Evolutionary conservation across 352 stramenopile species (phyloP).

Genomic region (Sclerospora graminicola): DNA sequence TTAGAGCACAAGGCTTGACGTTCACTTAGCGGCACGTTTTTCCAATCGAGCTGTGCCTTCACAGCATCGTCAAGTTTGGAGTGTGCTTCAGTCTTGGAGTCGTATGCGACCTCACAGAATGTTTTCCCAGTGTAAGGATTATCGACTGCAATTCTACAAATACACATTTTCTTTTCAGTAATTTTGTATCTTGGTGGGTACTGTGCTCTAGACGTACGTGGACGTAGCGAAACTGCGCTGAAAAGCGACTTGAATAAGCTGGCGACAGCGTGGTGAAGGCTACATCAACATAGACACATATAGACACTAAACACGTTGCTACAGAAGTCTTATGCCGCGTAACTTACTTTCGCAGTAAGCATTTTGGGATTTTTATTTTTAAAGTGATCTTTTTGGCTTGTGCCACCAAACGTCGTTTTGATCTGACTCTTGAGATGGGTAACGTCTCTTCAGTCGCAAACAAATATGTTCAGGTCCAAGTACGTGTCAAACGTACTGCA

Average conservation of each 20-base stretch:
- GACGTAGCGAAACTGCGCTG: conserved; percentile 25
- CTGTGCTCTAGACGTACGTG: conserved; percentile 12
- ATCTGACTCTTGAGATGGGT: not conserved
- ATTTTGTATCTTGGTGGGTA: not conserved
- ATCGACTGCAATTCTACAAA: conserved; percentile 47
- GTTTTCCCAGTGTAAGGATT: conserved; percentile 67
- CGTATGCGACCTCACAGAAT: conserved; percentile 48
- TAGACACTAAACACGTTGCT: too few species aligned
- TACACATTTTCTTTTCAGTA: not conserved
- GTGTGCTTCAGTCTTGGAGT: conserved; percentile 42
- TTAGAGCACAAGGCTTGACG: conserved; percentile 53
- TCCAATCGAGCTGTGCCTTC: conserved; percentile 49
- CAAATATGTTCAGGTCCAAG: too few species aligned
- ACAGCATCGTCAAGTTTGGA: conserved; percentile 47
- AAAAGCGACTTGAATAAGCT: conserved; percentile 5
- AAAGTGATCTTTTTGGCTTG: conserved; percentile 12
- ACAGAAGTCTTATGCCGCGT: not conserved
- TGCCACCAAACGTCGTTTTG: conserved; percentile 12
- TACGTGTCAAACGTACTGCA: too few species aligned
- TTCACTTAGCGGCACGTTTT: conserved; percentile 39
- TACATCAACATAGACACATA: conserved; percentile 1
- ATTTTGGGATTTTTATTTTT: too few species aligned
- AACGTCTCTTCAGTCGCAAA: too few species aligned
- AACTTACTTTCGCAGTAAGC: conserved; percentile 9
- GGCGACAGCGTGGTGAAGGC: conserved; percentile 11